These are phyloP conservation scores for Pseudocercospora macadamiae DNA, from an alignment of 2,329 filamentous ascomycete species.

Conservation along the genomic window DNA sequence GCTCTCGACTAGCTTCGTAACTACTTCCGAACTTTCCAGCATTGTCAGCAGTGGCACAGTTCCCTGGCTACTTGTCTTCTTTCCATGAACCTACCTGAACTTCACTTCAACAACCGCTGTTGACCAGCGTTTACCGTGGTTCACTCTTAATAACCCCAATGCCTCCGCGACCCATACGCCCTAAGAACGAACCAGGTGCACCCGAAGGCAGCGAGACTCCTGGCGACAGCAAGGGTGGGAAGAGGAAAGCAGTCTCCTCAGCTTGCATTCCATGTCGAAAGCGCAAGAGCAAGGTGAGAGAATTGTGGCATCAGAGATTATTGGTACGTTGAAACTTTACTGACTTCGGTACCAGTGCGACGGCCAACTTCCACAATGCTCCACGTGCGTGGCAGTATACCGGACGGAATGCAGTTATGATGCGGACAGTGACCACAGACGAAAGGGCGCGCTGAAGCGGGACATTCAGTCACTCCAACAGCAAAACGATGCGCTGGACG, in stretches of 20 bases:
- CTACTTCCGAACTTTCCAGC: constrained; percentile 24
- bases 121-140: constrained; percentile 6
- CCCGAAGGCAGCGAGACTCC: constrained; percentile 27
- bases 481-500: constrained; percentile 41
- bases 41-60: constrained; percentile 18
- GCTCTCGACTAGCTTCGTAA: constrained; percentile 5
- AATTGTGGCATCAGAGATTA: not conserved
- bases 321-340: not conserved
- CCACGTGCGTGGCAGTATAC: constrained; percentile 56
- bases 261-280: constrained; percentile 56
- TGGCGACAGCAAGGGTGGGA: constrained; percentile 36
- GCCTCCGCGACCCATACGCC: constrained; percentile 39
- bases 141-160: constrained; percentile 24
- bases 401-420: constrained; percentile 55
- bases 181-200: constrained; percentile 34
- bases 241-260: constrained; percentile 43
- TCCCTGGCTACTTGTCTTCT: constrained; percentile 11
- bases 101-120: constrained; percentile 6
- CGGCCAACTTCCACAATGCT: constrained; percentile 52
- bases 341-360: constrained; percentile 48
- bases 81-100: constrained; percentile 7
- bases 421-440: constrained; percentile 51
- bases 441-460: constrained; percentile 46
- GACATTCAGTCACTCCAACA: constrained; percentile 44
- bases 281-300: constrained; percentile 53